Conservation (phyloP, 2,329 filamentous ascomycete species). For the Nothopassalora personata region DNA sequence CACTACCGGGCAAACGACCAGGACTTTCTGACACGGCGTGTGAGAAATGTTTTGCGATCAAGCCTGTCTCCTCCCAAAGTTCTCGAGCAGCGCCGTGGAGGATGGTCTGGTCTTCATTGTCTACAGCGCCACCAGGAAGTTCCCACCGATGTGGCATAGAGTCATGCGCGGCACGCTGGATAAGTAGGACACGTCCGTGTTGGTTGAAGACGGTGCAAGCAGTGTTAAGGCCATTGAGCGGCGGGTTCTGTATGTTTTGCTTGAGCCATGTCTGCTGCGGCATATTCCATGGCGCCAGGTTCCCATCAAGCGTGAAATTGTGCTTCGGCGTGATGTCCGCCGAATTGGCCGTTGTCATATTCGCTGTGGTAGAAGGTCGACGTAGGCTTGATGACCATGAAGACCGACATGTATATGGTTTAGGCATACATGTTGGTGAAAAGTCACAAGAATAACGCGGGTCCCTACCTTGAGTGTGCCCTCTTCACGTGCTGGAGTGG, state of each 20-base stretch:
- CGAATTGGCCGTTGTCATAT: too few relatives aligned
- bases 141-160: constrained; percentile 46
- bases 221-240: not conserved
- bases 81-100: constrained; percentile 45
- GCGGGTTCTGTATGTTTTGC: not conserved
- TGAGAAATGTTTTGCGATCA: constrained; percentile 26
- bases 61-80: constrained; percentile 46
- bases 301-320: not conserved
- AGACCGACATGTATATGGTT: too few relatives aligned
- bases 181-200: constrained; percentile 36
- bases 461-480: too few relatives aligned
- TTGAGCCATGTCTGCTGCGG: not conserved
- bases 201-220: not conserved
- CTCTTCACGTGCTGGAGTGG: too few relatives aligned
- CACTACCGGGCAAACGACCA: not conserved
- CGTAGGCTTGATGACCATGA: too few relatives aligned
- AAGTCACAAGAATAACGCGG: too few relatives aligned
- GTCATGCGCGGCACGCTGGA: constrained; percentile 39
- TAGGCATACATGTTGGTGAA: too few relatives aligned
- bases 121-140: constrained; percentile 46
- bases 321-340: not conserved
- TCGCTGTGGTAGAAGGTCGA: too few relatives aligned
- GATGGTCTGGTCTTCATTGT: constrained; percentile 39
- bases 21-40: not conserved
- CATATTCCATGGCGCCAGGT: not conserved